A percentile compares a stretch with the other conserved stretches of the same genome.
These are phyloP conservation scores for Suillus brevipes DNA, from an alignment of 768 basidiomycete species.

Conservation along the genomic window DNA sequence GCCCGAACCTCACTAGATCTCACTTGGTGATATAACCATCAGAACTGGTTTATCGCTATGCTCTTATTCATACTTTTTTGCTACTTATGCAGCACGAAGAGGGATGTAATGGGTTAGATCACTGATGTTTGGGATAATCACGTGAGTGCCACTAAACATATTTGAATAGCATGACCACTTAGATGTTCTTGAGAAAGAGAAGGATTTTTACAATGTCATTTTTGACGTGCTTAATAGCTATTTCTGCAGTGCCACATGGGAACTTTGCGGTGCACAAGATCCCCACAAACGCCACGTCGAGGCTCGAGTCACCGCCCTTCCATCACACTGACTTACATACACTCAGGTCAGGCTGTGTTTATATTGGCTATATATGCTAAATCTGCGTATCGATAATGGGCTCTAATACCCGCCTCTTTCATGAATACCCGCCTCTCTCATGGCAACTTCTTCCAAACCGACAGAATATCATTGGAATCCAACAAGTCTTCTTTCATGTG, in stretches of 20 bases:
- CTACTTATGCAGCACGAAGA: neutral
- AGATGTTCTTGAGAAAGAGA: neutral
- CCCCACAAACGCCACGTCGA: neutral
- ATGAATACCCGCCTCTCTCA: neutral
- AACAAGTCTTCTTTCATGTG: neutral
- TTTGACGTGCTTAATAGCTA: neutral
- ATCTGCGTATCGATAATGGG: neutral
- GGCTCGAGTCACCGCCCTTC: neutral
- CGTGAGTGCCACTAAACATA: neutral
- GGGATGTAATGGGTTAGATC: neutral
- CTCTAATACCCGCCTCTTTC: neutral
- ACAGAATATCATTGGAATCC: neutral
- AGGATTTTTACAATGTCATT: neutral
- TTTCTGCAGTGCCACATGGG: neutral
- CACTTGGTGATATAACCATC: neutral
- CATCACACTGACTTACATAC: neutral
- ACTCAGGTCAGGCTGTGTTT: neutral
- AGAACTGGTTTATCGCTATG: neutral
- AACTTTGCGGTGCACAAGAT: neutral
- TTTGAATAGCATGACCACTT: neutral
- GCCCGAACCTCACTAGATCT: neutral
- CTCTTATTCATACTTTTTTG: neutral
- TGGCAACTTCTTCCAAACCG: neutral
- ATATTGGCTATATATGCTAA: neutral
- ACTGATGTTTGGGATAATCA: neutral